Conservation (phyloP, 176 grass and related monocot species). For the Pontederia paniculata region DNA sequence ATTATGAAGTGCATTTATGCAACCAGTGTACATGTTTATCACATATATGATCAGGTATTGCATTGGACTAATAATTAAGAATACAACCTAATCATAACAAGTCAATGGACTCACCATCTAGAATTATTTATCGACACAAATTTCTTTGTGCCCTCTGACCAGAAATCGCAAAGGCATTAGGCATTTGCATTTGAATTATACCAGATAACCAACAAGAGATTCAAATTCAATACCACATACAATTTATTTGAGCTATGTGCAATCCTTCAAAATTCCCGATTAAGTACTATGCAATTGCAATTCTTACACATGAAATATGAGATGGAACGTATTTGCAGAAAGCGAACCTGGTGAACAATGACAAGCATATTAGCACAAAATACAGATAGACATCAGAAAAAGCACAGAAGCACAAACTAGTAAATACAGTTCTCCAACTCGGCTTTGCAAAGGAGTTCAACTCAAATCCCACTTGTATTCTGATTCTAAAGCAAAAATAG, state of each 20-base stretch:
- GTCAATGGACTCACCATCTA: too few relatives aligned
- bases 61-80: too few relatives aligned
- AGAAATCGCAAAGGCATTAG: too few relatives aligned
- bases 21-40: too few relatives aligned
- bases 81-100: too few relatives aligned
- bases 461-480: conserved; percentile 92
- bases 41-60: too few relatives aligned
- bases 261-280: conserved; percentile 15
- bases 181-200: too few relatives aligned
- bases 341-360: conserved; percentile 62
- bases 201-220: too few relatives aligned
- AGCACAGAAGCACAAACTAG: conserved; percentile 40
- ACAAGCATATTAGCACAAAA: conserved; percentile 14
- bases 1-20: too few relatives aligned
- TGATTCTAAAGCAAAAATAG: conserved; percentile 73
- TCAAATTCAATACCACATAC: not conserved
- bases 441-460: conserved; percentile 92
- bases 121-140: too few relatives aligned
- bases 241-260: not conserved
- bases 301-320: conserved; percentile 94
- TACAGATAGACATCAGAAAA: conserved; percentile 18
- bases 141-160: too few relatives aligned
- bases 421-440: conserved; percentile 96
- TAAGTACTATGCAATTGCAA: conserved; percentile 62
- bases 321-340: conserved; percentile 84